Evolutionary conservation across 306 rosid genomes (phyloP).

Genomic region (Lathyrus oleraceus): DNA sequence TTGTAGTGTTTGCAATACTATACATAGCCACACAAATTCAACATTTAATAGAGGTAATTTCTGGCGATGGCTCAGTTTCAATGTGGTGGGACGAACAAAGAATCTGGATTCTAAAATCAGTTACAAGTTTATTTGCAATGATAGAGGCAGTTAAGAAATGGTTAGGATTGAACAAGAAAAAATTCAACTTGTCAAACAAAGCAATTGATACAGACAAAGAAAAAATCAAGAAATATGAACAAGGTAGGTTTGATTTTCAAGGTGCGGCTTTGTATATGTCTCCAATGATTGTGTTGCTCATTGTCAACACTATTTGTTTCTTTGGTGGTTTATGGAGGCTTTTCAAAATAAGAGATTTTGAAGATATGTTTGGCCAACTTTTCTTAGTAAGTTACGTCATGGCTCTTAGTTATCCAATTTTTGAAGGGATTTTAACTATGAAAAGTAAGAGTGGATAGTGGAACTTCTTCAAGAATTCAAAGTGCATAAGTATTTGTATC

Average conservation of each 20-base stretch:
- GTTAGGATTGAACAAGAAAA: conserved; percentile 40
- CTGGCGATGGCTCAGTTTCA: conserved; percentile 41
- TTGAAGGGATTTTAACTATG: conserved; percentile 37
- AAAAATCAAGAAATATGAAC: conserved; percentile 45
- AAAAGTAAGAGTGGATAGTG: conserved; percentile 34
- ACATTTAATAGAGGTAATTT: conserved; percentile 48
- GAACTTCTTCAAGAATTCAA: not conserved
- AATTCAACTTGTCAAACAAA: conserved; percentile 45
- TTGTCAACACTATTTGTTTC: conserved; percentile 39
- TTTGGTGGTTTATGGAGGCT: conserved; percentile 44
- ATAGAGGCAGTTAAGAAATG: conserved; percentile 34
- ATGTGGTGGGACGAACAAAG: conserved; percentile 60
- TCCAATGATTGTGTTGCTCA: conserved; percentile 43
- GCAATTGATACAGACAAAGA: conserved; percentile 53
- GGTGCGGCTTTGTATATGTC: conserved; percentile 54
- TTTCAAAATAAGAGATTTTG: conserved; percentile 30
- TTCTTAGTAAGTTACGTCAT: conserved; percentile 36
- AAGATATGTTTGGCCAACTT: conserved; percentile 44
- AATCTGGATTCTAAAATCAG: conserved; percentile 48
- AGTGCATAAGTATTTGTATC: not conserved
- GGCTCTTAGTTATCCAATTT: conserved; percentile 44
- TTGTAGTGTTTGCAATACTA: conserved; percentile 42
- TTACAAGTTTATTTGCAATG: conserved; percentile 40
- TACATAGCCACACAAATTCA: conserved; percentile 39
- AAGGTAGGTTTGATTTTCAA: conserved; percentile 53